These are phyloP conservation scores for Cutaneotrichosporon spelunceum DNA, from an alignment of 1,284 basidiomycete species.

Conservation along the genomic window DNA sequence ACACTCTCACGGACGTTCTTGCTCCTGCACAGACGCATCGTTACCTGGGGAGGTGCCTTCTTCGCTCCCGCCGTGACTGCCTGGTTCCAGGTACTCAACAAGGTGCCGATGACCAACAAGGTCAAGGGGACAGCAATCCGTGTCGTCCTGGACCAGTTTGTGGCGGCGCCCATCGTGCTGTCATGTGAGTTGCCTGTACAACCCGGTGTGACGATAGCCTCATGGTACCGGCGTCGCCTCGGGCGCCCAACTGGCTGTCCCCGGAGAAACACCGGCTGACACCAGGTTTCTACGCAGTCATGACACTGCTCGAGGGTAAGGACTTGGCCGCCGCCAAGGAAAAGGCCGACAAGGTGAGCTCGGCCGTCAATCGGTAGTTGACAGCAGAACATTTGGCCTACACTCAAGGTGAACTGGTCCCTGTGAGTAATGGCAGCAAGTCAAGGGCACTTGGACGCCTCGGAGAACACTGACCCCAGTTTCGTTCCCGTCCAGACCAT, in stretches of 20 bases:
- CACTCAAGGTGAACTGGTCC: slow-evolving; percentile 49
- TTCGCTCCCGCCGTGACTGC: slow-evolving; percentile 51
- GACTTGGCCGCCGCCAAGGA: slow-evolving; percentile 45
- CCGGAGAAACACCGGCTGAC: background rate
- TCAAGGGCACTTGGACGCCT: too few relatives aligned
- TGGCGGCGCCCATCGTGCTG: slow-evolving; percentile 50
- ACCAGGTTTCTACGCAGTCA: slow-evolving; percentile 53
- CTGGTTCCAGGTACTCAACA: slow-evolving; percentile 48
- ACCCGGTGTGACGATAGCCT: too few relatives aligned
- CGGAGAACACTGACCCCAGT: slow-evolving; percentile 14
- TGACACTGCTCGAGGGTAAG: slow-evolving; percentile 54
- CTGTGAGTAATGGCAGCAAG: slow-evolving; percentile 30
- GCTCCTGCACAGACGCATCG: slow-evolving; percentile 41
- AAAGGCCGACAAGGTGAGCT: slow-evolving; percentile 43
- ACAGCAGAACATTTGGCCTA: slow-evolving; percentile 40
- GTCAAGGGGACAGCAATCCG: slow-evolving; percentile 39
- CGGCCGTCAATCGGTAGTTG: background rate
- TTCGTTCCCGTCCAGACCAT: slow-evolving; percentile 52
- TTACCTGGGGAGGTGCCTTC: slow-evolving; percentile 50
- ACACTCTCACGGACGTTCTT: background rate
- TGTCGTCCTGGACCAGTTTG: slow-evolving; percentile 53
- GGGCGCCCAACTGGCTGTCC: too few relatives aligned
- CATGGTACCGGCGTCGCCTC: background rate
- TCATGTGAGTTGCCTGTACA: slow-evolving; percentile 31
- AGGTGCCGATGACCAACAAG: slow-evolving; percentile 42